phyloP scores from a whole-genome alignment of 1,284 basidiomycete species.

The Gomphus sp. region DNA sequence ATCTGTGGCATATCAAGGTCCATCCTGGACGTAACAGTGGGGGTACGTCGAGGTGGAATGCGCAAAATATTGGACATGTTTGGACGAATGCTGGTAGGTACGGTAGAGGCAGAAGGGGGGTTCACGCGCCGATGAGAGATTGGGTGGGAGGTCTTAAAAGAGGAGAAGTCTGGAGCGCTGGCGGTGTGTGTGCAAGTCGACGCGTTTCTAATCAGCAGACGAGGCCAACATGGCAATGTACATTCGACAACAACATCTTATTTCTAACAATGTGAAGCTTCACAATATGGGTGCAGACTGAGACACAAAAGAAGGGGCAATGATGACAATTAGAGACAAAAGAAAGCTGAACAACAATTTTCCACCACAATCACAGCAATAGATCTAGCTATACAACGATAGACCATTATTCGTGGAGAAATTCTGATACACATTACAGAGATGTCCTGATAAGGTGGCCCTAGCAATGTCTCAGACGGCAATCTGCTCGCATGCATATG shows the following conservation, averaged over 20 bases:
- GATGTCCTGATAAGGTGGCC: not conserved
- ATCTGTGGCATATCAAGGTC: constrained; percentile 10
- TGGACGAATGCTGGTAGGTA: not conserved
- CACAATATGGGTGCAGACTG: not conserved
- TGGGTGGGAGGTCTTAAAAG: constrained; percentile 7
- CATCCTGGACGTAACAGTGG: not conserved
- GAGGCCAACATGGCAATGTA: constrained; percentile 1
- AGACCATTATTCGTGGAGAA: not conserved
- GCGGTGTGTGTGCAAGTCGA: constrained; percentile 7
- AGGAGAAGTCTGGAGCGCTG: constrained; percentile 8
- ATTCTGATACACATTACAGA: not conserved
- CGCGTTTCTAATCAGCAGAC: constrained; percentile 1
- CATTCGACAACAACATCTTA: not conserved
- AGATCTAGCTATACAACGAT: not conserved
- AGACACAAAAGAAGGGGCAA: not conserved
- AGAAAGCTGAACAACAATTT: not conserved
- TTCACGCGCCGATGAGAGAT: constrained; percentile 9
- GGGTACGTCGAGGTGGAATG: constrained; percentile 1
- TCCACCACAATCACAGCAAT: not conserved
- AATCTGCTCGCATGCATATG: not conserved
- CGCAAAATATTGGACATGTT: constrained; percentile 10
- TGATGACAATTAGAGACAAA: not conserved
- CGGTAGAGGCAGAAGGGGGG: constrained; percentile 3
- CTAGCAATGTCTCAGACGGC: not conserved
- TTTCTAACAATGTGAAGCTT: not conserved